A percentile compares a stretch with the other conserved stretches of the same genome.
Evolutionary conservation across 768 basidiomycete species (phyloP).

Genomic region (Gymnopilus dilepis): DNA sequence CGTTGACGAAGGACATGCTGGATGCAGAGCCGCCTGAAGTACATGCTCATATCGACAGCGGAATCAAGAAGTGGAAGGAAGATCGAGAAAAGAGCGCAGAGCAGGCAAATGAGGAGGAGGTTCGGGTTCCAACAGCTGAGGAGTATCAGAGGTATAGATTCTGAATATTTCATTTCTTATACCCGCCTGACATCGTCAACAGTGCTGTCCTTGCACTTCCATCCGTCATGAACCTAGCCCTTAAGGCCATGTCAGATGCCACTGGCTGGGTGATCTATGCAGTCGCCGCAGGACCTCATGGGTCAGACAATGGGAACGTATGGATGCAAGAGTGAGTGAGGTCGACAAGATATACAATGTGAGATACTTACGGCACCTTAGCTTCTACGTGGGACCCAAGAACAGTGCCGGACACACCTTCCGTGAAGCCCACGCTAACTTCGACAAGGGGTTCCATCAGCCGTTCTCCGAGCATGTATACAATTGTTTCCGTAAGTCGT

Average conservation of each 20-base stretch:
- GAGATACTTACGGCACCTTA: neutral
- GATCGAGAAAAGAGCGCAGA: neutral
- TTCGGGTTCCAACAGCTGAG: neutral
- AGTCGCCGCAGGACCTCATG: neutral
- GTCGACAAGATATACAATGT: neutral
- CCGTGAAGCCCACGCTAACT: neutral
- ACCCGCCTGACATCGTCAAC: neutral
- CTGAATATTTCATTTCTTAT: neutral
- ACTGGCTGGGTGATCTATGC: neutral
- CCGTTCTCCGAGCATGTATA: neutral
- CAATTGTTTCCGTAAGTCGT: neutral
- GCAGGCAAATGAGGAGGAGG: neutral
- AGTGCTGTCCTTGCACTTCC: neutral
- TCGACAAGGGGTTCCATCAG: neutral
- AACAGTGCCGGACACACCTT: neutral
- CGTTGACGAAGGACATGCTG: neutral
- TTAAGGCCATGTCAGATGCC: neutral
- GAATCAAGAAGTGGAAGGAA: neutral
- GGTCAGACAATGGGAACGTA: neutral
- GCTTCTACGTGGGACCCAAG: neutral
- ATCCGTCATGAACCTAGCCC: neutral
- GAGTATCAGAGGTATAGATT: constrained; percentile 10
- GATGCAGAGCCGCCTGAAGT: neutral
- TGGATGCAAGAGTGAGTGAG: constrained; percentile 3
- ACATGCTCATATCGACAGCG: neutral